phyloP scores from a whole-genome alignment of 2,329 filamentous ascomycete species.

The Neurospora crassa region DNA sequence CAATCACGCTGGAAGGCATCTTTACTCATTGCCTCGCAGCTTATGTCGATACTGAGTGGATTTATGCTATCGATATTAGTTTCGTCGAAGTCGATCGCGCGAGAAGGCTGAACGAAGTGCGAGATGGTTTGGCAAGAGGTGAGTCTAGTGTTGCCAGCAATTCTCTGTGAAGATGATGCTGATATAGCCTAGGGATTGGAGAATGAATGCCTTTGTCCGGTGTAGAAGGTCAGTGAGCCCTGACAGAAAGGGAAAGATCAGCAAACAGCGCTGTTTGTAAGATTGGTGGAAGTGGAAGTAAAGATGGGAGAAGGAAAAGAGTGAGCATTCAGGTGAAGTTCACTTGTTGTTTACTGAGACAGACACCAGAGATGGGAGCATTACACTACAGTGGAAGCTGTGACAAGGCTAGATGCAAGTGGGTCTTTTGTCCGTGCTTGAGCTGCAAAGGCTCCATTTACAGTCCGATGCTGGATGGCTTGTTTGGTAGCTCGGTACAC shows the following conservation, averaged over 20 bases:
- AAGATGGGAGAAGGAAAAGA: not conserved
- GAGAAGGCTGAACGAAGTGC: too few relatives aligned
- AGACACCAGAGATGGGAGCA: not conserved
- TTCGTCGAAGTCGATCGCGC: not conserved
- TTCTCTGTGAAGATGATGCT: not conserved
- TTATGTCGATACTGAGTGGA: not conserved
- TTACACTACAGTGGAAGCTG: not conserved
- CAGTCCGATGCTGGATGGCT: too few relatives aligned
- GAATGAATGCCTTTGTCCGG: not conserved
- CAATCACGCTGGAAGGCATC: slow-evolving; percentile 41
- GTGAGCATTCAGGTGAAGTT: not conserved
- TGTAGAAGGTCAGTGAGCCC: not conserved
- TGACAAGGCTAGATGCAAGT: not conserved
- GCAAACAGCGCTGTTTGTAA: not conserved
- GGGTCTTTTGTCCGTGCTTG: not conserved
- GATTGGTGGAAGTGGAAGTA: not conserved
- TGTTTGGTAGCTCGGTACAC: too few relatives aligned
- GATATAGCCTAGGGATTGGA: not conserved
- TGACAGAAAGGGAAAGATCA: not conserved
- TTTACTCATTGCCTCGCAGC: slow-evolving; percentile 10
- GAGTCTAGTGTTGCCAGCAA: not conserved
- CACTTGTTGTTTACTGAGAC: not conserved
- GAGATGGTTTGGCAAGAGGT: not conserved
- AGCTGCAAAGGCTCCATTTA: not conserved
- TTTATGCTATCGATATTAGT: not conserved